Percentiles rank a stretch among this genome's conserved stretches.
These are phyloP conservation scores for Hypoxylon lienhwacheense DNA, from an alignment of 495 filamentous ascomycete species.

Conservation along the genomic window DNA sequence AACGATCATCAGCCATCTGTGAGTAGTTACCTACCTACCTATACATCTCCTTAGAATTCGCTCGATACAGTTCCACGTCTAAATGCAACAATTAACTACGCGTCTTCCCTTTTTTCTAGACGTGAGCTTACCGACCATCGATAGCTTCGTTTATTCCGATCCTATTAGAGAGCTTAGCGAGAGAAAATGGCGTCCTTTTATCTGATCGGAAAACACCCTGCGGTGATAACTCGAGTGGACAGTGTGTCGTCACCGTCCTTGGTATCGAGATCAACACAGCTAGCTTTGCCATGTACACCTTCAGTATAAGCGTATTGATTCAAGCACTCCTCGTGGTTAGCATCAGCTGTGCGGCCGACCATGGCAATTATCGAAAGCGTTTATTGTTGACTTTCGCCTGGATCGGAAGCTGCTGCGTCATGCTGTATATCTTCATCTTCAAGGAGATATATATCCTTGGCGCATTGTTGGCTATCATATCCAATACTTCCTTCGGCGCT, in stretches of 20 bases:
- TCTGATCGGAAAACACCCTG: conserved; percentile 75
- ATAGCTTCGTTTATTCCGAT: conserved; percentile 95
- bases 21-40: conserved; percentile 30
- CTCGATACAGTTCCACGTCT: too few species aligned
- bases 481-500: conserved; percentile 87
- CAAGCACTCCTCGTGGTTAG: conserved; percentile 91
- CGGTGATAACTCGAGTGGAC: conserved; percentile 55
- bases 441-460: conserved; percentile 76
- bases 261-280: conserved; percentile 91
- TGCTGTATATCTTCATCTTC: conserved; percentile 82
- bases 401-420: conserved; percentile 76
- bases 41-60: not conserved
- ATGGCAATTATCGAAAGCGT: conserved; percentile 88
- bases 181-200: conserved; percentile 82
- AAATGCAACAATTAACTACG: too few species aligned
- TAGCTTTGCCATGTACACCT: conserved; percentile 98
- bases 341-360: conserved; percentile 94
- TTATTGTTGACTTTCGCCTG: conserved; percentile 83
- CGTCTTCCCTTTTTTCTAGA: too few species aligned
- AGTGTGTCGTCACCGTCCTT: conserved; percentile 81
- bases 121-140: conserved; percentile 22
- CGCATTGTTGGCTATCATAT: conserved; percentile 79
- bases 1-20: conserved; percentile 37
- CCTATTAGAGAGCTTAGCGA: conserved; percentile 86
- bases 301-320: conserved; percentile 85